Conservation (phyloP, 2,329 filamentous ascomycete species). For the Dothistroma pini region DNA sequence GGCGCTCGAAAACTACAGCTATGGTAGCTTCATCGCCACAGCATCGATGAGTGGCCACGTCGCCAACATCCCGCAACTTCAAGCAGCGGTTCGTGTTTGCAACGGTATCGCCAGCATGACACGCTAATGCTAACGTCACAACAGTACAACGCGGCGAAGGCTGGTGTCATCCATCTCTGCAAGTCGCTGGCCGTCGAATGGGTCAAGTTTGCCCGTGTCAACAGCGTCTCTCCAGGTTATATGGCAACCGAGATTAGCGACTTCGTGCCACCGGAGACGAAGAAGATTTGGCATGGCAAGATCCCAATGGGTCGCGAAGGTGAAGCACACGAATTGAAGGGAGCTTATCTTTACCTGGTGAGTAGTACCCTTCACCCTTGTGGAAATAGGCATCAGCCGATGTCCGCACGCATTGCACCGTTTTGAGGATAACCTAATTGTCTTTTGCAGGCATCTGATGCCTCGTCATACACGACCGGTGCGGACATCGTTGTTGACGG, state of each 20-base stretch:
- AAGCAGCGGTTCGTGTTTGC: constrained; percentile 40
- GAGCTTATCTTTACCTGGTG: constrained; percentile 30
- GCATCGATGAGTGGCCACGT: constrained; percentile 35
- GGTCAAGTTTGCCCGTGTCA: constrained; percentile 54
- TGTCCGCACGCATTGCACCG: background rate
- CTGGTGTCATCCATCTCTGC: constrained; percentile 54
- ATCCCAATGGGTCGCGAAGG: constrained; percentile 44
- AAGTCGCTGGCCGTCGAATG: constrained; percentile 56
- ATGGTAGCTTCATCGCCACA: constrained; percentile 50
- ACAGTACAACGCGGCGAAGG: constrained; percentile 54
- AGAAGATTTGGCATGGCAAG: constrained; percentile 51
- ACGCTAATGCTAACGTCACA: constrained; percentile 1
- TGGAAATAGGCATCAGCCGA: background rate
- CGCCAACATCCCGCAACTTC: constrained; percentile 47
- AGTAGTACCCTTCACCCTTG: background rate
- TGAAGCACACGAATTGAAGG: constrained; percentile 32
- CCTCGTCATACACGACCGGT: constrained; percentile 32
- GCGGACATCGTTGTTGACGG: constrained; percentile 34
- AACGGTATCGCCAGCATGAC: background rate
- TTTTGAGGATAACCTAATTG: background rate
- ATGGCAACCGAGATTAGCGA: constrained; percentile 56
- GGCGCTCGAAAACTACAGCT: constrained; percentile 40
- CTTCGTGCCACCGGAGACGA: constrained; percentile 31
- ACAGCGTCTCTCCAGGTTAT: constrained; percentile 53
- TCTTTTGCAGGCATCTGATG: constrained; percentile 28